Evolutionary conservation across 441 rosid genomes (phyloP), one percentile per base, ranked within the genome.

Genomic region (Francoa sonchifolia): DNA sequence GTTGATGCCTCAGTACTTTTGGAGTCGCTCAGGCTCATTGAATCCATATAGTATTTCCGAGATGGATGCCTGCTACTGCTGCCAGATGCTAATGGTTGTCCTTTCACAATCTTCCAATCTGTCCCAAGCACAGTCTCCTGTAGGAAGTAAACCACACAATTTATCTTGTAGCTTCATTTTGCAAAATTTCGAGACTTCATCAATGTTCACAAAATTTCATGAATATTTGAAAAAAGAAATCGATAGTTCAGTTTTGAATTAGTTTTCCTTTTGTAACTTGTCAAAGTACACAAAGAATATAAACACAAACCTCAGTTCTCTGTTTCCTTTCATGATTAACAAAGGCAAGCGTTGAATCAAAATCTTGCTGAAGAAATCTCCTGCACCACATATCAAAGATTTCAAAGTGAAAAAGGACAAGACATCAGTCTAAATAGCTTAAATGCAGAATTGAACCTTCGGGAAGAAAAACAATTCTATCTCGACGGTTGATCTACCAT

Each of bases 251-350:
- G n/a, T n/a, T n/a, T n/a, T n/a, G n/a, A n/a, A n/a, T n/a, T n/a
- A n/a, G n/a, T n/a, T n/a, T n/a, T n/a, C n/a, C n/a, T n/a, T n/a
- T n/a, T n/a, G n/a, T n/a, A n/a, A n/a, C n/a, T n/a, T n/a, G n/a
- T n/a, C n/a, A n/a, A n/a, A n/a, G n/a, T n/a, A 29, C 17, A 49
- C 8, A 39, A 21, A n/a, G 17, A n/a, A n/a, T n/a, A n/a, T 30
- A 15, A 38, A 44, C 30, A 31, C 54, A 37, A 61, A 90, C 98
- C 96, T 90, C 96, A 18, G 60, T 71, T 74, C 85, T 67, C 66
- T 90, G 99, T 66, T 80, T 90, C 64, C 99, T 74, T 69, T 90
- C 99, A 48, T 82, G 82, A 61, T 83, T 90, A 57, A 73, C 75
- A 51, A 61, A 80, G 48, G 95, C 94, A 60, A 90, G 83, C 37